These are phyloP conservation scores for Meyerozyma athensensis DNA, from an alignment of 1,139 yeast genomes.

Conservation along the genomic window DNA sequence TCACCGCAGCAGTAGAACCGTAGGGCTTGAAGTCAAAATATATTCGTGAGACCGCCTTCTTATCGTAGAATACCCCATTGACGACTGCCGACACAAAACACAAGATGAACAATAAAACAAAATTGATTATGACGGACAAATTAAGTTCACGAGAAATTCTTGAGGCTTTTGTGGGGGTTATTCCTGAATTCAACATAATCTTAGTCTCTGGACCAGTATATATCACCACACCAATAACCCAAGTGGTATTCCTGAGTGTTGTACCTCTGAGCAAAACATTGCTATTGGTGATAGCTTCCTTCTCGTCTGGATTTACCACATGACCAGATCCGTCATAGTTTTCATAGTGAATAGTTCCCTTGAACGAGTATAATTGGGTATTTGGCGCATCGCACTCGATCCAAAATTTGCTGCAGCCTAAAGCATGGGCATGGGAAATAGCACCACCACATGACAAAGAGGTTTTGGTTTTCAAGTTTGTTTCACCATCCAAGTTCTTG, in stretches of 20 bases:
- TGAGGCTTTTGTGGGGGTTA: slow-evolving; percentile 54
- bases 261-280: slow-evolving; percentile 51
- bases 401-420: slow-evolving; percentile 34
- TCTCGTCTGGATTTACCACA: slow-evolving; percentile 13
- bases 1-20: slow-evolving; percentile 55
- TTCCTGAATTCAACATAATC: slow-evolving; percentile 54
- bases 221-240: slow-evolving; percentile 49
- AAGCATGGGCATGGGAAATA: slow-evolving; percentile 40
- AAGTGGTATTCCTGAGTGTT: slow-evolving; percentile 48
- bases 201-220: slow-evolving; percentile 55
- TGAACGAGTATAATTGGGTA: slow-evolving; percentile 48
- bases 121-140: slow-evolving; percentile 46
- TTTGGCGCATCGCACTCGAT: slow-evolving; percentile 55
- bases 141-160: slow-evolving; percentile 49
- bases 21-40: slow-evolving; percentile 34
- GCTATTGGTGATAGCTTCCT: slow-evolving; percentile 46
- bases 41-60: slow-evolving; percentile 30
- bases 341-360: slow-evolving; percentile 42
- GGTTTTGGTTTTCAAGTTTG: slow-evolving; percentile 51
- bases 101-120: slow-evolving; percentile 40
- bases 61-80: slow-evolving; percentile 46
- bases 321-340: slow-evolving; percentile 15
- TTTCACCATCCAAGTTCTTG: slow-evolving; percentile 58
- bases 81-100: slow-evolving; percentile 51
- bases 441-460: slow-evolving; percentile 41